Evolutionary conservation across 2,329 filamentous ascomycete genomes (phyloP).

Genomic region (Phyllosticta citribraziliensis): DNA sequence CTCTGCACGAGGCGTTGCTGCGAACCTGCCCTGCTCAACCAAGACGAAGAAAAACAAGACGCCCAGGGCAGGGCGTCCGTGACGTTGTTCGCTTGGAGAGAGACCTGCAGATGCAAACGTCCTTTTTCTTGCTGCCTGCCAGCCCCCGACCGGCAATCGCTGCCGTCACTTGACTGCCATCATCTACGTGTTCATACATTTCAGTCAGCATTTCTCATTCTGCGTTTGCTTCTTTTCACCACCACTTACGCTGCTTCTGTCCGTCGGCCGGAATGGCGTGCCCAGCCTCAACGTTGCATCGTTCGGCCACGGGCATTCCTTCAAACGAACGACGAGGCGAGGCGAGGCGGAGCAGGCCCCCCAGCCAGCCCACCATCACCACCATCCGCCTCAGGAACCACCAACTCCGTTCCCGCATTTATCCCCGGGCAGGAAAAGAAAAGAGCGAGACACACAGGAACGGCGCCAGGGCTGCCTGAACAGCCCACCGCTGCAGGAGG

Average conservation of each 20-base stretch:
- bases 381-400: not conserved
- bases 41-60: too few relatives aligned
- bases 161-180: not conserved
- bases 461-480: constrained; percentile 18
- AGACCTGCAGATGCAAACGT: not conserved
- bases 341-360: not conserved
- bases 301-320: too few relatives aligned
- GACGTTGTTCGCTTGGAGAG: not conserved
- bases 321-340: too few relatives aligned
- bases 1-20: not conserved
- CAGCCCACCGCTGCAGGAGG: too few relatives aligned
- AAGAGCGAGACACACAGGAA: constrained; percentile 23
- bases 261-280: too few relatives aligned
- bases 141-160: not conserved
- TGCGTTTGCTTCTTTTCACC: too few relatives aligned
- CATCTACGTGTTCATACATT: too few relatives aligned
- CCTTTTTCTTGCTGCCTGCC: not conserved
- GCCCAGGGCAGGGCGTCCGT: not conserved
- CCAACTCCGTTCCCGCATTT: not conserved
- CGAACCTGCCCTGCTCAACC: not conserved
- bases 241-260: too few relatives aligned
- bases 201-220: too few relatives aligned
- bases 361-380: not conserved
- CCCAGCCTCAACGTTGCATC: too few relatives aligned
- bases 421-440: too few relatives aligned